phyloP scores from a whole-genome alignment of 1,284 basidiomycete species.

The Ganoderma lingzhi region DNA sequence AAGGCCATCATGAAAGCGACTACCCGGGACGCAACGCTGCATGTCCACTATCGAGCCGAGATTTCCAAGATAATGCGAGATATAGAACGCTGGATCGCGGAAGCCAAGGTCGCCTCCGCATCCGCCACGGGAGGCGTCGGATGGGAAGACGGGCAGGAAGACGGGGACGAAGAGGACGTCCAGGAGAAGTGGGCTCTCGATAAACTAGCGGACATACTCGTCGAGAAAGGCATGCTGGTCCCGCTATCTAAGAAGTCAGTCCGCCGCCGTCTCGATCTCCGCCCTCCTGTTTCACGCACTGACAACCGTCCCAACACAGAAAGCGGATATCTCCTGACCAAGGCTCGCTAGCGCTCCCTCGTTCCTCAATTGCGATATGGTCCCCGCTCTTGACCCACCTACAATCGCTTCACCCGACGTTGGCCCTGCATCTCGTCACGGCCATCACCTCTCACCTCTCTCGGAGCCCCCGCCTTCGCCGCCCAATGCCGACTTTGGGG shows the following conservation, averaged over 20 bases:
- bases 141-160: slow-evolving; percentile 48
- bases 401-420: slow-evolving; percentile 60
- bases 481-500: slow-evolving; percentile 13
- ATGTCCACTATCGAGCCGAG: slow-evolving; percentile 56
- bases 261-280: not conserved
- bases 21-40: slow-evolving; percentile 68
- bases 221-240: slow-evolving; percentile 74
- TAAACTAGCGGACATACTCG: slow-evolving; percentile 66
- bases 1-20: slow-evolving; percentile 70
- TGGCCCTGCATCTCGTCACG: slow-evolving; percentile 60
- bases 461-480: slow-evolving; percentile 24
- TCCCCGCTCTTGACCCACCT: slow-evolving; percentile 71
- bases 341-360: slow-evolving; percentile 58
- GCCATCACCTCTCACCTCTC: slow-evolving; percentile 55
- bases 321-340: slow-evolving; percentile 60
- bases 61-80: slow-evolving; percentile 60
- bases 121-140: slow-evolving; percentile 52
- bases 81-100: slow-evolving; percentile 77
- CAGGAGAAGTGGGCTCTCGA: slow-evolving; percentile 75
- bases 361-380: slow-evolving; percentile 72
- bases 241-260: slow-evolving; percentile 83
- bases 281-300: slow-evolving; percentile 13
- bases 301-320: slow-evolving; percentile 45
- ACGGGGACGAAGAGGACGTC: slow-evolving; percentile 44
- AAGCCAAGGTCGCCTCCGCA: slow-evolving; percentile 66